Percentiles rank a stretch among this genome's conserved stretches.
Evolutionary conservation across 2,329 filamentous ascomycete genomes (phyloP).

Genomic region (Pyrenochaeta sp.): DNA sequence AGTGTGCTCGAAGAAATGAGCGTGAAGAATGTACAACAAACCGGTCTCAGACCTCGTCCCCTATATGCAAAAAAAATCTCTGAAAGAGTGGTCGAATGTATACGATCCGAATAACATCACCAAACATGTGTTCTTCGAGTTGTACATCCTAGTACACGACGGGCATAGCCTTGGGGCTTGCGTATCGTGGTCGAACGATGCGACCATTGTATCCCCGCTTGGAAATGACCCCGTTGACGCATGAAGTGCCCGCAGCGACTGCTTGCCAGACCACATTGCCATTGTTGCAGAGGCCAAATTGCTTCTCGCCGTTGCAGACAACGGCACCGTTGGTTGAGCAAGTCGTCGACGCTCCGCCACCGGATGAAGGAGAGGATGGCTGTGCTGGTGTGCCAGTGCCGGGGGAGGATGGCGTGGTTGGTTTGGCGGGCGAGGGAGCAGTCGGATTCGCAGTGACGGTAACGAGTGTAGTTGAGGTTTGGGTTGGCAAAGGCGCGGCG

Average conservation of each 20-base stretch:
- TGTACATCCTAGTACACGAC: not conserved
- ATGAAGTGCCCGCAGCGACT: constrained; percentile 56
- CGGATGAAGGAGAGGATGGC: constrained; percentile 19
- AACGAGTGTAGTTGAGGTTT: constrained; percentile 40
- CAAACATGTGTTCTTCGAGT: not conserved
- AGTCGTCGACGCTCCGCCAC: constrained; percentile 23
- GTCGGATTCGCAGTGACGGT: constrained; percentile 33
- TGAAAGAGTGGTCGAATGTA: not conserved
- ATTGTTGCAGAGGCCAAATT: constrained; percentile 56
- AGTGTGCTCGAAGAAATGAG: not conserved
- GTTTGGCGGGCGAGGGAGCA: constrained; percentile 20
- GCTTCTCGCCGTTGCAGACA: constrained; percentile 50
- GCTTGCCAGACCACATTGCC: constrained; percentile 52
- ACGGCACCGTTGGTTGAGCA: constrained; percentile 47
- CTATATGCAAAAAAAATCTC: not conserved
- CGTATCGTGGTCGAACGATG: constrained; percentile 34
- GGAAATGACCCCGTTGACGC: constrained; percentile 51
- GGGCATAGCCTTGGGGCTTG: constrained; percentile 3
- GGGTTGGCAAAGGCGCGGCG: constrained; percentile 9
- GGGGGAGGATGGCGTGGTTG: constrained; percentile 14
- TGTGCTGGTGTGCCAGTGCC: constrained; percentile 16
- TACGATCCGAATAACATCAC: not conserved
- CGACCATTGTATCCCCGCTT: constrained; percentile 45
- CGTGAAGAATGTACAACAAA: constrained; percentile 3
- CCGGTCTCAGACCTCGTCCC: constrained; percentile 3